Evolutionary conservation across 202 grass and related monocot genomes (phyloP).

Genomic region (Hordeum pubiflorum): DNA sequence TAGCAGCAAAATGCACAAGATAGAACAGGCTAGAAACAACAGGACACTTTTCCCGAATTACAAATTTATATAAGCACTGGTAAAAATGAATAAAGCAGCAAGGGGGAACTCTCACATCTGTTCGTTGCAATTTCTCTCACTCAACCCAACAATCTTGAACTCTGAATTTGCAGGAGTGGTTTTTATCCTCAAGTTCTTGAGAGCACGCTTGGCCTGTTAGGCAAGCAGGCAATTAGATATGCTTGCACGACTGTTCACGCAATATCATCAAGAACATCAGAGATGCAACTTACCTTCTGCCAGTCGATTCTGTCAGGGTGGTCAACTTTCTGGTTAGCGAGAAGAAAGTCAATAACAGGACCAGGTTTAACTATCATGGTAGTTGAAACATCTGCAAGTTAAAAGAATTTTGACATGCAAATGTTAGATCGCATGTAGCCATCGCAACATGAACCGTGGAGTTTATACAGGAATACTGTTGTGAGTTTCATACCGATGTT

Average conservation of each 20-base stretch:
- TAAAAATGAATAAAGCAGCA: neutral
- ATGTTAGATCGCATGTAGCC: neutral
- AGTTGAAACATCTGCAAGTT: constrained; percentile 72
- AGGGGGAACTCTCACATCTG: constrained; percentile 44
- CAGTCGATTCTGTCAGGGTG: constrained; percentile 60
- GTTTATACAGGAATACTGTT: neutral
- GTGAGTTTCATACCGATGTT: constrained; percentile 55
- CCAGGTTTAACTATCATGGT: constrained; percentile 92
- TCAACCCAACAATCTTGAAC: constrained; percentile 79
- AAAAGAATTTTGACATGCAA: neutral
- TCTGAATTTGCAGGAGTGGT: constrained; percentile 49
- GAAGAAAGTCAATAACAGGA: constrained; percentile 70
- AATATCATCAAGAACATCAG: neutral
- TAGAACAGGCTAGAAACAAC: constrained; percentile 15
- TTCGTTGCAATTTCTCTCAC: constrained; percentile 54
- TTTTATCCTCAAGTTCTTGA: constrained; percentile 67
- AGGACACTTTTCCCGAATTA: neutral
- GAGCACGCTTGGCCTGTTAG: constrained; percentile 48
- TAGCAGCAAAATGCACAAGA: neutral
- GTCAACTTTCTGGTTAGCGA: constrained; percentile 63
- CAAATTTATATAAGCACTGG: neutral
- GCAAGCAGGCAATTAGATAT: neutral
- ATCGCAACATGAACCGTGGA: neutral
- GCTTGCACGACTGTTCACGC: neutral
- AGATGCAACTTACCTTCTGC: constrained; percentile 40